Conservation (phyloP, 2,329 filamentous ascomycete genomes). For the Scedosporium boydii region DNA sequence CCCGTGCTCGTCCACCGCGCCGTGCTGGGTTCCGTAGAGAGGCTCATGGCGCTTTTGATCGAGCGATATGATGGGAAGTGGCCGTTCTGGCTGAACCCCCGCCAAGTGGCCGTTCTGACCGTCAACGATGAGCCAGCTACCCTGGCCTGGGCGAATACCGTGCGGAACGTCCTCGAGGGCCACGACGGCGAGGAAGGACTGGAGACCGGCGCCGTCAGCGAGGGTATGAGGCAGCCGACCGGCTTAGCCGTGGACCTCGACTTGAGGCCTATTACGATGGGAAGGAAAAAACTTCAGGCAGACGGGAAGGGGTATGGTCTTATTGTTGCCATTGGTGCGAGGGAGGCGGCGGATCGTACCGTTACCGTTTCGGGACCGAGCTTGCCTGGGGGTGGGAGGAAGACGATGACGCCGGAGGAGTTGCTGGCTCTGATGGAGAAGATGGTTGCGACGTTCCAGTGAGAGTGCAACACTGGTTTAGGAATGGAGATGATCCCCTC, state of each 20-base stretch:
- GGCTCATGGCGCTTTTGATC: conserved; percentile 75
- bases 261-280: conserved; percentile 48
- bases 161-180: conserved; percentile 36
- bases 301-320: conserved; percentile 62
- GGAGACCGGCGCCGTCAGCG: conserved; percentile 13
- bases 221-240: conserved; percentile 44
- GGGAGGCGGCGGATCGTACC: conserved; percentile 49
- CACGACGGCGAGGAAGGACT: conserved; percentile 15
- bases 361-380: conserved; percentile 36
- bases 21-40: conserved; percentile 74
- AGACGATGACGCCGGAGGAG: conserved; percentile 32
- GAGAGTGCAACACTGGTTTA: conserved; percentile 9
- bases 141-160: conserved; percentile 35
- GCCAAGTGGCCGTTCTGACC: conserved; percentile 65
- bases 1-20: conserved; percentile 82
- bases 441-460: conserved; percentile 39
- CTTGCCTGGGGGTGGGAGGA: conserved; percentile 15
- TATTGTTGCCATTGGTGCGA: conserved; percentile 62
- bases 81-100: conserved; percentile 83
- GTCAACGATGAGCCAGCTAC: conserved; percentile 54
- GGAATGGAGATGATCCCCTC: not conserved
- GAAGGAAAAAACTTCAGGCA: conserved; percentile 65
- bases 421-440: conserved; percentile 34
- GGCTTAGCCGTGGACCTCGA: conserved; percentile 63
- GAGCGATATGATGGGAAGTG: conserved; percentile 73